These are phyloP conservation scores for Phytophthora sojae DNA, from an alignment of 352 stramenopile species.

Conservation along the genomic window DNA sequence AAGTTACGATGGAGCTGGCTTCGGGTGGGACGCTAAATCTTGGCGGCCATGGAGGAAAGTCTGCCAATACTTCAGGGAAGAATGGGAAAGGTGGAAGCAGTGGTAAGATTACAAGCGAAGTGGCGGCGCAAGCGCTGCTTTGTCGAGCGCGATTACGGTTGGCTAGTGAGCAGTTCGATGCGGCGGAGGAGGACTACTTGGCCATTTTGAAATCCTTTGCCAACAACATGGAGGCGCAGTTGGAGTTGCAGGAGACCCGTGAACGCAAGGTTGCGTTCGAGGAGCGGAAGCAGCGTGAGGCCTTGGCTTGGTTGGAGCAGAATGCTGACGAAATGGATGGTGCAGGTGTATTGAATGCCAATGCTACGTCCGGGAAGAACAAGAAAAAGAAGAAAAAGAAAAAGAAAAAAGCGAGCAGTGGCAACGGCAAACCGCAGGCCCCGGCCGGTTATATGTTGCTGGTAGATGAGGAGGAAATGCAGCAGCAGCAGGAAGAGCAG, in stretches of 20 bases:
- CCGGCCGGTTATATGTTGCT: conserved; percentile 51
- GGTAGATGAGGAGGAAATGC: conserved; percentile 52
- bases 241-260: conserved; percentile 68
- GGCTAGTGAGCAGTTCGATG: conserved; percentile 59
- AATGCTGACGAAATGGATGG: conserved; percentile 46
- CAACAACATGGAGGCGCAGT: conserved; percentile 84
- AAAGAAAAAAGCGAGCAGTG: conserved; percentile 30
- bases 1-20: conserved; percentile 43
- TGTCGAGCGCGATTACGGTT: conserved; percentile 59
- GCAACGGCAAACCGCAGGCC: conserved; percentile 18
- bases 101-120: conserved; percentile 64
- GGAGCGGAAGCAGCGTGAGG: conserved; percentile 54
- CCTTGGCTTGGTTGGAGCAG: conserved; percentile 62
- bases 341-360: conserved; percentile 28
- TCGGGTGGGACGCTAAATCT: conserved; percentile 32
- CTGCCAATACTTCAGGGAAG: conserved; percentile 18
- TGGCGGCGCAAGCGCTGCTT: conserved; percentile 60
- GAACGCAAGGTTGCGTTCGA: conserved; percentile 51
- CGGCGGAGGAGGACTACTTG: conserved; percentile 67
- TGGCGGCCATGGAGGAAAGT: conserved; percentile 20
- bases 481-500: conserved; percentile 26
- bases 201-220: conserved; percentile 64
- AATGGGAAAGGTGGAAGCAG: conserved; percentile 21
- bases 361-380: conserved; percentile 42
- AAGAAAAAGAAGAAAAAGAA: conserved; percentile 85